Base-by-base conservation (phyloP, 768 basidiomycete species). In the Xerocomus brunneocitrinus region DNA sequence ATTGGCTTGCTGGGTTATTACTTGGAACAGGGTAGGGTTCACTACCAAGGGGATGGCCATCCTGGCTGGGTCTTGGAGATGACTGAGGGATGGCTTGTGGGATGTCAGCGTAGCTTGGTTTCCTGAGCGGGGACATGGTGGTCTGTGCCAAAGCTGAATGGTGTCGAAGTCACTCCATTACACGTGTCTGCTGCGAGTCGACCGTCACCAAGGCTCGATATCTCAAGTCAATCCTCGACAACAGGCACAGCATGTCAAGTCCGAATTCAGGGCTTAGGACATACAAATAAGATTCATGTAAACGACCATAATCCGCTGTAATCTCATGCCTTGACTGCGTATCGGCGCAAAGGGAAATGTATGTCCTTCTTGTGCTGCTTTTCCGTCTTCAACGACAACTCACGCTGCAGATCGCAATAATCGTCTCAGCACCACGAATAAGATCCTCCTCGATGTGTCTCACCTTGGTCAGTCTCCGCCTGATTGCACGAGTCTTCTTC, bases 401-500 rank as follows among this genome's bases (percentile, higher is more conserved):
- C 95, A 74, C 87, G 83, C 92, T 94, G 65, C 51, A 52, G 31
- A 57, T 54, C 47, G 42, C 45, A 25, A 35, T 31, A 19, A 27
- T 57, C 42, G 47, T 55, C 40, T 60, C 27, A 57, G 48, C 42
- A 27, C 5, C 42, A 14, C 34, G 35, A 5, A 14, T 24, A 47
- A 39, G 22, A 44, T 49, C 32, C 28, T 48, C 24, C 16, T 47
- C 16, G 5, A n/a, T 4, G 13, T 16, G 10, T 68, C 84, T 53
- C 56, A 91, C 92, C 79, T 87, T 86, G 63, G 92, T 93, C 76
- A 99, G 74, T 71, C 93, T 84, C 76, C 95, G 82, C 71, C 97
- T 85, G 80, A 99, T 98, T 39, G 97, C 97, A 64, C 97, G 89
- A 58, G 97, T 99, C 86, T 88, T 95, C 88, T 98, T 99, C 60